Conservation (phyloP, 2,329 filamentous ascomycete species). For the Epichloe coenophiala region DNA sequence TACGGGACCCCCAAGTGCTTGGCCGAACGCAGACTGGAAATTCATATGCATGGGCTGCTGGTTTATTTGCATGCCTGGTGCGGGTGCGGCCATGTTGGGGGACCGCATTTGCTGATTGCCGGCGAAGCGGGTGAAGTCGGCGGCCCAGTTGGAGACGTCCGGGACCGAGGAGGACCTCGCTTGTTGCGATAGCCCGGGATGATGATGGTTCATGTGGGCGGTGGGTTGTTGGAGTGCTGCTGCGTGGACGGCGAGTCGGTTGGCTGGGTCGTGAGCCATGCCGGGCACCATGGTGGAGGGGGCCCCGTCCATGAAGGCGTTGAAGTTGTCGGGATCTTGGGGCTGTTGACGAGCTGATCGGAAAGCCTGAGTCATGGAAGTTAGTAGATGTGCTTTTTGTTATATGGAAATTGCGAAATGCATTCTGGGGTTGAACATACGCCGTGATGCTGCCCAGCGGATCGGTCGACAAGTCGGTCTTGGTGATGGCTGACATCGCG, state of each 20-base stretch:
- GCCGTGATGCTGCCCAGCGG: slow-evolving; percentile 14
- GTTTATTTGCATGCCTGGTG: slow-evolving; percentile 13
- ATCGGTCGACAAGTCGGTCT: slow-evolving; percentile 22
- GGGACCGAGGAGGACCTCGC: slow-evolving; percentile 12
- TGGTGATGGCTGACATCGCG: slow-evolving; percentile 28
- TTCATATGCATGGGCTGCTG: slow-evolving; percentile 11
- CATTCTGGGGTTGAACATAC: slow-evolving; percentile 13
- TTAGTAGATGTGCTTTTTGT: background rate
- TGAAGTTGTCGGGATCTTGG: slow-evolving; percentile 20
- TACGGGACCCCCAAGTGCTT: slow-evolving; percentile 14
- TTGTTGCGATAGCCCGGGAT: slow-evolving; percentile 12
- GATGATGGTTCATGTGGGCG: background rate
- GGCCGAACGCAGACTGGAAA: slow-evolving; percentile 19
- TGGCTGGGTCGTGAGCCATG: slow-evolving; percentile 20
- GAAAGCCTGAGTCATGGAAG: slow-evolving; percentile 16
- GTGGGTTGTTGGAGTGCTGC: slow-evolving; percentile 13
- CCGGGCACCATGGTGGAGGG: slow-evolving; percentile 13
- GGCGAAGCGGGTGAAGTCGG: slow-evolving; percentile 23
- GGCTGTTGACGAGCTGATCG: slow-evolving; percentile 17
- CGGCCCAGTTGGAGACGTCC: slow-evolving; percentile 20
- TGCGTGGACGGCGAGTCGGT: slow-evolving; percentile 21
- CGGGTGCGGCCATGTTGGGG: slow-evolving; percentile 5
- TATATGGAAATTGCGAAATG: too few relatives aligned
- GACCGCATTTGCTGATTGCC: slow-evolving; percentile 12
- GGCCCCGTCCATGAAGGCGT: slow-evolving; percentile 21